Percentiles rank a stretch among this genome's conserved stretches.
These are phyloP conservation scores for Pterocarpus macrocarpus DNA, from an alignment of 306 rosid species.

Conservation along the genomic window DNA sequence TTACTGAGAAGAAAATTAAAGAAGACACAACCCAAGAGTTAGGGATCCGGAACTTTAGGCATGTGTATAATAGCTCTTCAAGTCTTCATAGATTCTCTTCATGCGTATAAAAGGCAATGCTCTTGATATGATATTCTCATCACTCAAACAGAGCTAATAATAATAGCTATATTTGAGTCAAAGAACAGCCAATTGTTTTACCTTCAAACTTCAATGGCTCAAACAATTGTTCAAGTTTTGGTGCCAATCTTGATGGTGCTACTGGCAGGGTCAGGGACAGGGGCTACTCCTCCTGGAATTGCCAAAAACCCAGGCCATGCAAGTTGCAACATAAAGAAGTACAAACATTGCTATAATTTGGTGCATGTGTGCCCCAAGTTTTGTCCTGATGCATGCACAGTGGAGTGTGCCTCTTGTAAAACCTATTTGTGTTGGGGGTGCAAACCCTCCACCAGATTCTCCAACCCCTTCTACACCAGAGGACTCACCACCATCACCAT, in stretches of 20 bases:
- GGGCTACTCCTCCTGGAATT: constrained; percentile 59
- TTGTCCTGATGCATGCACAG: constrained; percentile 63
- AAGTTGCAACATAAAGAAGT: constrained; percentile 55
- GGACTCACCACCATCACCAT: constrained; percentile 9
- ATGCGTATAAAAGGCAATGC: constrained; percentile 51
- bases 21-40: not conserved
- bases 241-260: constrained; percentile 40
- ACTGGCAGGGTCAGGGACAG: constrained; percentile 38
- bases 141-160: constrained; percentile 29
- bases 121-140: constrained; percentile 14
- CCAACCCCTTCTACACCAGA: not conserved
- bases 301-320: constrained; percentile 64
- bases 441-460: constrained; percentile 38
- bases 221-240: constrained; percentile 15
- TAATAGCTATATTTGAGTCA: constrained; percentile 1
- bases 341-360: constrained; percentile 65
- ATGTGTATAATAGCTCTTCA: not conserved
- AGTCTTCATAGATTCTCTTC: not conserved
- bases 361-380: constrained; percentile 71
- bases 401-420: constrained; percentile 67
- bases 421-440: constrained; percentile 52
- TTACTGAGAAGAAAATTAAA: not conserved
- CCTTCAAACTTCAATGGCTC: constrained; percentile 37
- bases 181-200: not conserved
- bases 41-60: constrained; percentile 41